Evolutionary conservation across 352 stramenopile genomes (phyloP), one percentile per base, ranked within the genome.

Genomic region (Globisporangium paroecandrum): DNA sequence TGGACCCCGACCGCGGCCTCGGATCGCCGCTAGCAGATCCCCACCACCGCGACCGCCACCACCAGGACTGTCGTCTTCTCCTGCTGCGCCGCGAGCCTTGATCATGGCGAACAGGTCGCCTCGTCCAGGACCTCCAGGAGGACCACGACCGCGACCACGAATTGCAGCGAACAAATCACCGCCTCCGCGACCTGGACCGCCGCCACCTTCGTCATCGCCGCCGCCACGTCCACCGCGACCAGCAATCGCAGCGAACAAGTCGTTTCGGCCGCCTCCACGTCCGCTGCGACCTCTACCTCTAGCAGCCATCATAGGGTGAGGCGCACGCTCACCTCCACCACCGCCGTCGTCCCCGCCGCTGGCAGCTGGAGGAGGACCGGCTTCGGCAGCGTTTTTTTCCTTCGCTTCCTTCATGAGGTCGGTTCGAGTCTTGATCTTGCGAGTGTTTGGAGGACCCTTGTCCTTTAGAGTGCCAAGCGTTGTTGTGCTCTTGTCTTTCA

Each of bases 381-480:
- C 67, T 57, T 86, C 85, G 55, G 74, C 74, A n/a, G 77, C 83
- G 62, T 93, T 91, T 72, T 93, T 91, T 51, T 95, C 88, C 77
- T 95, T 95, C 3, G 86, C 84, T 60, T 95, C 86, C 72, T 95
- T 95, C 69, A 93, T 72, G 56, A 95, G 87, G 20, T 94, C 85
- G 1, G 68, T 75, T 53, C 88, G 77, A 10, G 76, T 83, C 74
- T 94, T 94, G 29, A 91, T 56, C 56, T 83, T 81, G 61, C 88
- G 88, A 5, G 64, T 79, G 12, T 77, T 62, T 5, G 81, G 60
- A 5, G 82, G 82, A 18, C 78, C 76, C 78, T 94, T 91, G 36
- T 92, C 87, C 63, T 87, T 89, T 24, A 95, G 58, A 12, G 77
- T 78, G 22, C 56, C 66, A 46, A 94, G n/a, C 10, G 55, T 43